Percentiles rank a stretch among this genome's conserved stretches.
Evolutionary conservation across 169 alveolate species (phyloP).

Genomic region (Cryptosporidium muris): DNA sequence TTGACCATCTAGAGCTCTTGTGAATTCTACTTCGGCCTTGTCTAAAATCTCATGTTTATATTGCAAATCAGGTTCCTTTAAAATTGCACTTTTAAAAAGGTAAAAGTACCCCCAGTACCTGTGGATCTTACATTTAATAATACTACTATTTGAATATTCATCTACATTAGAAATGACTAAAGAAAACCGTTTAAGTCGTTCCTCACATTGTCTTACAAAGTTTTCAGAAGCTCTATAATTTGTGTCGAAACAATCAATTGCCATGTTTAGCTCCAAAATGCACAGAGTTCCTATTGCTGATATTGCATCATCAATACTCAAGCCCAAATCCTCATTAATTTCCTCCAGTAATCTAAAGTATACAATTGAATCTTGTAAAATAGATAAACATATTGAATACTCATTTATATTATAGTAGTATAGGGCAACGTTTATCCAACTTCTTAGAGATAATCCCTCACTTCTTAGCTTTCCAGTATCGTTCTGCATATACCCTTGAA

Average conservation of each 20-base stretch:
- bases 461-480: neutral
- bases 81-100: constrained; percentile 21
- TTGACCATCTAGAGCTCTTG: constrained; percentile 4
- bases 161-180: neutral
- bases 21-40: constrained; percentile 29
- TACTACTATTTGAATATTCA: neutral
- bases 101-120: constrained; percentile 42
- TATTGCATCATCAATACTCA: neutral
- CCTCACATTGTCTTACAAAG: constrained; percentile 19
- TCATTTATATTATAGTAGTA: constrained; percentile 13
- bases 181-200: constrained; percentile 16
- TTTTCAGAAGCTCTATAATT: constrained; percentile 33
- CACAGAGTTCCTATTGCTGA: constrained; percentile 18
- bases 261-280: constrained; percentile 44
- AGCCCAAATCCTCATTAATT: neutral
- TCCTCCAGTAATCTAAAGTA: constrained; percentile 23
- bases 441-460: constrained; percentile 19
- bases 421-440: constrained; percentile 40
- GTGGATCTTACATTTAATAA: constrained; percentile 17
- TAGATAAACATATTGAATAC: constrained; percentile 4
- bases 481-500: too few relatives aligned
- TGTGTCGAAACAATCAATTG: constrained; percentile 23
- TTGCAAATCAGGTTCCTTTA: constrained; percentile 4
- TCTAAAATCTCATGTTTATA: constrained; percentile 6
- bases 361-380: constrained; percentile 49